A percentile compares a stretch with the other conserved stretches of the same genome.
phyloP scores from a whole-genome alignment of 2,329 filamentous ascomycete species.

The Xylariaceae sp. region DNA sequence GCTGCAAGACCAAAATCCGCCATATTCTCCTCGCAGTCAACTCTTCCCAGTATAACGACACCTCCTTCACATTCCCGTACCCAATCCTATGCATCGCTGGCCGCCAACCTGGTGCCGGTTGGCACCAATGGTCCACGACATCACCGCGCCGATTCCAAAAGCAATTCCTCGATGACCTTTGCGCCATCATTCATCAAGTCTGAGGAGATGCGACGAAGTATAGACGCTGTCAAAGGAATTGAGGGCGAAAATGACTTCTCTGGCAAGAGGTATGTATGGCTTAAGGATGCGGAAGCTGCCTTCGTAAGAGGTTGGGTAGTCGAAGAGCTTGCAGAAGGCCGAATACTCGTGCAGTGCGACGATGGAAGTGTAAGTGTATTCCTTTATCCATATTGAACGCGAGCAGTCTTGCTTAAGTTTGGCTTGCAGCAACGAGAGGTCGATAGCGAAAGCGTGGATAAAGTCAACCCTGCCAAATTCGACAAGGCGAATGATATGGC shows the following conservation, averaged over 20 bases:
- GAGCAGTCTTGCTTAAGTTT: not conserved
- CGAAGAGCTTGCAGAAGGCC: constrained; percentile 71
- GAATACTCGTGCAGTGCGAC: constrained; percentile 86
- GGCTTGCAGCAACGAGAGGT: constrained; percentile 76
- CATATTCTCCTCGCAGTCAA: constrained; percentile 66
- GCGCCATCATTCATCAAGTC: constrained; percentile 94
- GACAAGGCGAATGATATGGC: constrained; percentile 99
- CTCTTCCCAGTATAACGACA: constrained; percentile 43
- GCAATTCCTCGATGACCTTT: constrained; percentile 77
- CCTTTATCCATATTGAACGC: not conserved
- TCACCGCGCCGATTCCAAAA: constrained; percentile 63
- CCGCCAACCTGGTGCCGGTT: constrained; percentile 45
- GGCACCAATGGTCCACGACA: constrained; percentile 42
- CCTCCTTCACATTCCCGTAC: constrained; percentile 65
- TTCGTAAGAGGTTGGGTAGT: constrained; percentile 94
- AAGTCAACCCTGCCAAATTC: constrained; percentile 99
- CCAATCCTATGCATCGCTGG: constrained; percentile 64
- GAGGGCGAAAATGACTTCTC: constrained; percentile 99
- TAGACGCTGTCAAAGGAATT: constrained; percentile 68
- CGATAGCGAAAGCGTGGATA: constrained; percentile 86
- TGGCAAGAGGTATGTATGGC: constrained; percentile 97
- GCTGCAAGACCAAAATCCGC: constrained; percentile 72
- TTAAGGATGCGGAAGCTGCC: constrained; percentile 82
- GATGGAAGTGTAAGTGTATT: constrained; percentile 74
- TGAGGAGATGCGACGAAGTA: constrained; percentile 68